A percentile compares a stretch with the other conserved stretches of the same genome.
Conservation (phyloP, 306 rosid species). For the Argentina anserina region DNA sequence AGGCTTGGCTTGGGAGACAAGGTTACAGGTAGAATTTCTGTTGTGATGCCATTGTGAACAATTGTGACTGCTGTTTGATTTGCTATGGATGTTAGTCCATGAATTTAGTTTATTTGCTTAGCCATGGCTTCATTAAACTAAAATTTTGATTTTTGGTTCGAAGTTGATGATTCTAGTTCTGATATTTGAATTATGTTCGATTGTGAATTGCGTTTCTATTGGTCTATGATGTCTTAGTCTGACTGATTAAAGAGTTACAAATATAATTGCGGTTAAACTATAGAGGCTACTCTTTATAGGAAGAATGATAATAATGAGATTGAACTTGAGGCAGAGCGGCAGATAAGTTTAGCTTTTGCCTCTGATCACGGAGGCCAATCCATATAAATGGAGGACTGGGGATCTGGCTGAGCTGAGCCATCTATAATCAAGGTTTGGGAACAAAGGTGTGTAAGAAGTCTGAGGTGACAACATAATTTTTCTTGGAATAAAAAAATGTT, state of each 20-base stretch:
- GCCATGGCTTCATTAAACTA: neutral
- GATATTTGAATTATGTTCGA: neutral
- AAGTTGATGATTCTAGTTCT: neutral
- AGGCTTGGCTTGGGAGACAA: conserved; percentile 36
- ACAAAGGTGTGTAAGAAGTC: neutral
- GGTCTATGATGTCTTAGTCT: neutral
- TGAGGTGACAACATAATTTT: neutral
- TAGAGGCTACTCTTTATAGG: neutral
- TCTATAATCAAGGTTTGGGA: neutral
- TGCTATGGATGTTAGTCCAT: neutral
- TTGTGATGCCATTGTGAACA: neutral
- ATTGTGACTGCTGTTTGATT: neutral
- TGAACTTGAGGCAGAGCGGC: neutral
- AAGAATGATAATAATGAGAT: neutral
- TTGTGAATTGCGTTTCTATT: neutral
- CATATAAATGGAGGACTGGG: neutral
- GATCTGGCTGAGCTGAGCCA: neutral
- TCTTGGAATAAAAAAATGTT: neutral
- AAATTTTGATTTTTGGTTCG: neutral
- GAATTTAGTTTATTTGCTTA: neutral
- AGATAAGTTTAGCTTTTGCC: neutral
- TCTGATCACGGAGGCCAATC: neutral
- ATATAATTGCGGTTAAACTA: neutral
- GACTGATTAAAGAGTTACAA: neutral
- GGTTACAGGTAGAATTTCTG: conserved; percentile 29